Evolutionary conservation across 1,139 yeast species (phyloP).

Genomic region (Hansenula sp.): DNA sequence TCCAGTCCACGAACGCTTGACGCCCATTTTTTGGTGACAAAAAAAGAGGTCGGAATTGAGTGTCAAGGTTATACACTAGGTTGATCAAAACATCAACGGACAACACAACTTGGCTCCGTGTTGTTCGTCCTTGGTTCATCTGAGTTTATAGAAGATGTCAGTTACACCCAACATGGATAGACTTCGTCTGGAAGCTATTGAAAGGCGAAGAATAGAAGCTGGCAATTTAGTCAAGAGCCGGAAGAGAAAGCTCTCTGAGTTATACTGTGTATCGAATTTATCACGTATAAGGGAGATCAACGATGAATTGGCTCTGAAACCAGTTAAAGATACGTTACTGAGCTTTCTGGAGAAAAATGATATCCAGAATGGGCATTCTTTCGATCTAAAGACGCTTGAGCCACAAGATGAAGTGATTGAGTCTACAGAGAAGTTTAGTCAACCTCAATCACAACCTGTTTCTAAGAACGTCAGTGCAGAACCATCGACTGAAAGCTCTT

Average conservation of each 20-base stretch:
- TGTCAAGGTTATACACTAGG: too few species aligned
- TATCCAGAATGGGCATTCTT: slow-evolving; percentile 32
- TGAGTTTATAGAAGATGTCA: slow-evolving; percentile 1
- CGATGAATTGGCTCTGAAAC: slow-evolving; percentile 26
- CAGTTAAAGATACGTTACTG: slow-evolving; percentile 34
- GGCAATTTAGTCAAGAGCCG: slow-evolving; percentile 35
- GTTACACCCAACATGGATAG: slow-evolving; percentile 28
- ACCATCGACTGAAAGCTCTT: too few species aligned
- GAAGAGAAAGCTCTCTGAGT: slow-evolving; percentile 49
- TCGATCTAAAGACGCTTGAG: slow-evolving; percentile 5
- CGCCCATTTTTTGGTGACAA: too few species aligned
- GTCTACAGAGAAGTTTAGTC: background rate
- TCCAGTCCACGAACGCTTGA: too few species aligned
- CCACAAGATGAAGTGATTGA: background rate
- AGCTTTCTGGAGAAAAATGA: slow-evolving; percentile 42
- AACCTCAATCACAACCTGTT: slow-evolving; percentile 3
- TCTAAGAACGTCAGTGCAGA: slow-evolving; percentile 5
- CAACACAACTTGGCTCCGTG: too few species aligned
- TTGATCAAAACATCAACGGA: too few species aligned
- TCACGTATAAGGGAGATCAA: slow-evolving; percentile 14
- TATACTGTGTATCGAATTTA: slow-evolving; percentile 46
- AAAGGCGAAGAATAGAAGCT: slow-evolving; percentile 37
- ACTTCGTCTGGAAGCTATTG: slow-evolving; percentile 40
- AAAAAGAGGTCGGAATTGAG: too few species aligned
- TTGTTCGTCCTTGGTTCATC: too few species aligned